A percentile compares a stretch with the other conserved stretches of the same genome.
Evolutionary conservation across 164 flowering plant species (phyloP).

Genomic region (Vitis amurensis): DNA sequence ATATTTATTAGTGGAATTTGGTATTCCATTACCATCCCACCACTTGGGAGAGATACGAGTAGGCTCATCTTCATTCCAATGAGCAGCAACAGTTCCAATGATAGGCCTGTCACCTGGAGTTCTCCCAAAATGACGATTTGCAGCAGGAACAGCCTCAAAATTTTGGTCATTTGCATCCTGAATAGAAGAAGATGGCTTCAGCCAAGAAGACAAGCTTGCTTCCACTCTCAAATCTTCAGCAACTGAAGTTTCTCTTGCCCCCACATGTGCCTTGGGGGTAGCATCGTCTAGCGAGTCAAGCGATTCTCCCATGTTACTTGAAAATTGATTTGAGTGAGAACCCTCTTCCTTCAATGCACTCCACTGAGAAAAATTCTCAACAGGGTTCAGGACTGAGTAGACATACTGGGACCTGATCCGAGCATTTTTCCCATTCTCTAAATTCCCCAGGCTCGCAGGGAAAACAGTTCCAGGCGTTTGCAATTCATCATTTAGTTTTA

Average conservation of each 20-base stretch:
- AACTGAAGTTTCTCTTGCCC: constrained; percentile 14
- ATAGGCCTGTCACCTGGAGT: constrained; percentile 73
- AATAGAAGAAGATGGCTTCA: constrained; percentile 38
- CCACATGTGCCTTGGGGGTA: constrained; percentile 15
- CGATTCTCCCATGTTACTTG: constrained; percentile 27
- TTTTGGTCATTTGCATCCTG: constrained; percentile 20
- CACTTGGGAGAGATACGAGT: constrained; percentile 52
- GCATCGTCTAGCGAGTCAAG: constrained; percentile 21
- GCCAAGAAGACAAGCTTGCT: constrained; percentile 61
- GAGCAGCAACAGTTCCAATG: constrained; percentile 77
- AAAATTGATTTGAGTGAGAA: constrained; percentile 11
- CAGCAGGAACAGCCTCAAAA: constrained; percentile 11
- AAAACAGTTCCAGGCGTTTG: constrained; percentile 95
- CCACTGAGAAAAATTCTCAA: constrained; percentile 42
- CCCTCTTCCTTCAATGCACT: constrained; percentile 46
- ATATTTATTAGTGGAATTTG: constrained; percentile 92
- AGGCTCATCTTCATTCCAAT: constrained; percentile 67
- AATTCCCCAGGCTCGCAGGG: constrained; percentile 38
- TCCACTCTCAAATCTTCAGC: constrained; percentile 39
- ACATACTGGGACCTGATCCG: constrained; percentile 79
- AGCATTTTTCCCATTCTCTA: constrained; percentile 36
- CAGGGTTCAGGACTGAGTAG: constrained; percentile 54
- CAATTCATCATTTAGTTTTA: constrained; percentile 73
- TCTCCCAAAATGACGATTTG: constrained; percentile 26
- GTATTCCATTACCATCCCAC: constrained; percentile 98